Evolutionary conservation across 2,329 filamentous ascomycete genomes (phyloP).

Genomic region (Ascochyta viciae-villosae): DNA sequence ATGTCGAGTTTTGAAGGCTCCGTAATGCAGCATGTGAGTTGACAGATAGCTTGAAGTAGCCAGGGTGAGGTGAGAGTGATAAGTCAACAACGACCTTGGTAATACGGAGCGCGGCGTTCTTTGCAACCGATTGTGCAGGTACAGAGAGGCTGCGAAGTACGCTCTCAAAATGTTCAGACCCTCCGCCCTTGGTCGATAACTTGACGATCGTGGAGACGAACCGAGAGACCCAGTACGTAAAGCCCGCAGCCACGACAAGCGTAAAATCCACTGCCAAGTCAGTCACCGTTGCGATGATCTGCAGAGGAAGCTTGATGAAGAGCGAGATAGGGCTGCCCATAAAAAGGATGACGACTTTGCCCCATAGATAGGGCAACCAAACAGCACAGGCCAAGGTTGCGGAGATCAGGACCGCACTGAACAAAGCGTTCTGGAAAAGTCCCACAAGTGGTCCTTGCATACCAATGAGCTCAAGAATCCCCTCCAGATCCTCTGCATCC

Average conservation of each 20-base stretch:
- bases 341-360: conserved; percentile 81
- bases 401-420: conserved; percentile 86
- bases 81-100: conserved; percentile 38
- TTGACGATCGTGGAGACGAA: conserved; percentile 34
- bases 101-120: conserved; percentile 46
- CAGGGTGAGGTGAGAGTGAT: conserved; percentile 36
- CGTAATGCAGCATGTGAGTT: conserved; percentile 48
- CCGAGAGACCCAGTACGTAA: conserved; percentile 51
- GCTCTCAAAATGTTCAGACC: conserved; percentile 26
- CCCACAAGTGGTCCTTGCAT: conserved; percentile 93
- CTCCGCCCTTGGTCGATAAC: conserved; percentile 26
- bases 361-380: conserved; percentile 90
- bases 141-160: conserved; percentile 32
- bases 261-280: conserved; percentile 79
- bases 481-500: conserved; percentile 91
- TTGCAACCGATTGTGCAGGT: conserved; percentile 44
- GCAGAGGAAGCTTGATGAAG: conserved; percentile 71
- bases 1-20: conserved; percentile 48
- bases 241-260: conserved; percentile 67
- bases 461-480: conserved; percentile 92
- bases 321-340: conserved; percentile 78
- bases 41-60: conserved; percentile 46
- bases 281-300: conserved; percentile 74
- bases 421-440: conserved; percentile 92
- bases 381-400: conserved; percentile 85